Evolutionary conservation across 2,329 filamentous ascomycete genomes (phyloP).

Genomic region (Fusarium algeriense): DNA sequence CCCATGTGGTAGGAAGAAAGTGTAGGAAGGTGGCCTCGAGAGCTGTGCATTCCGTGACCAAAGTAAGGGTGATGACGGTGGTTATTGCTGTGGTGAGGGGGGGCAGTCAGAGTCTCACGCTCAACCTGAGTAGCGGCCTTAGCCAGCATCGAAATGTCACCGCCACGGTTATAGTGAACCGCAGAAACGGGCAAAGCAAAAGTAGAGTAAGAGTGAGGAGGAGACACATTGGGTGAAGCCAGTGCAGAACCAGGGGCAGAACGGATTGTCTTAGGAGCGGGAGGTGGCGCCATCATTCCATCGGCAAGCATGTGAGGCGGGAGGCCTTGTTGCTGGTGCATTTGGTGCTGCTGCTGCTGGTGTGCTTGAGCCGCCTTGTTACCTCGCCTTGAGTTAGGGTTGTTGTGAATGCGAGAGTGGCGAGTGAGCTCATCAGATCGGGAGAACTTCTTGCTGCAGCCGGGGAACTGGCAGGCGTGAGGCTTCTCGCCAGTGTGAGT

Average conservation of each 20-base stretch:
- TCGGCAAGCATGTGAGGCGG: constrained; percentile 63
- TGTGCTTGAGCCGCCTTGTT: constrained; percentile 76
- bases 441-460: constrained; percentile 97
- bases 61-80: constrained; percentile 68
- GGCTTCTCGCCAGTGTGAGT: constrained; percentile 99
- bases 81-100: constrained; percentile 57
- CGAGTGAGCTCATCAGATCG: constrained; percentile 96
- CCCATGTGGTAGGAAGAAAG: constrained; percentile 95
- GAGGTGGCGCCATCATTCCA: constrained; percentile 83
- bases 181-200: constrained; percentile 68
- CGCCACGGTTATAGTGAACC: constrained; percentile 63
- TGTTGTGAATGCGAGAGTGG: constrained; percentile 98
- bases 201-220: constrained; percentile 87
- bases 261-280: constrained; percentile 81
- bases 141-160: constrained; percentile 70
- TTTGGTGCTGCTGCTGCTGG: constrained; percentile 53
- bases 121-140: constrained; percentile 73
- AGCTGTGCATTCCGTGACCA: constrained; percentile 60
- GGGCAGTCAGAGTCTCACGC: constrained; percentile 63
- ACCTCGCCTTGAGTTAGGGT: constrained; percentile 93
- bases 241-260: constrained; percentile 89
- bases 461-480: constrained; percentile 93
- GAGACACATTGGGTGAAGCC: constrained; percentile 94
- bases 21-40: constrained; percentile 76
- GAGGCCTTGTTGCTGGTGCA: constrained; percentile 55